Base-by-base conservation (phyloP, 345 rosid species). In the Bruguiera sexangula region DNA sequence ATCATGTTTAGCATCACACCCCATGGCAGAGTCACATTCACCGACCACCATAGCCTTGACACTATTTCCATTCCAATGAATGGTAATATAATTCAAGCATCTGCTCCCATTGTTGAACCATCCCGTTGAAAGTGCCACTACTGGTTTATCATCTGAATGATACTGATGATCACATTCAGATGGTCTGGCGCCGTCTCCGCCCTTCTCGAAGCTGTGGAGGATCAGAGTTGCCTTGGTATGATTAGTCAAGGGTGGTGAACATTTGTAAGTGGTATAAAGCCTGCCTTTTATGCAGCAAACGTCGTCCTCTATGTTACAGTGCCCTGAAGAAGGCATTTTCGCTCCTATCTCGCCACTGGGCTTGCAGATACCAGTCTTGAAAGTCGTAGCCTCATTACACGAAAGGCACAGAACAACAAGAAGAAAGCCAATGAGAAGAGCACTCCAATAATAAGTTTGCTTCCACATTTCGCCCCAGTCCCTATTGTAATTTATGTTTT, bases 61-160 rank as follows among this genome's bases (percentile, higher is more conserved):
- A 3, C 61, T 66, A 27, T 18, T 67, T 60, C 71, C 76, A 16
- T 73, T 60, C 10, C 66, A 66, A 18, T 48, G 64, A 37, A 66
- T 52, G 30, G 10, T 60, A 20, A 60, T 60, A 19, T 50, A 4
- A 7, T 52, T 21, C 29, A 50, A 32, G 24, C 76, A 73, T 19
- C 76, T 60, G 21, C 34, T 66, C 76, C 6, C 66, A 5, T 61
- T 60, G 22, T 58, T 60, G 48, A 73, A 66, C 76, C 76, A 67
- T 24, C 71, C 71, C 0, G 71, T 60, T 1, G 76, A 67, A 20
- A 67, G 37, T 27, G 76, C 76, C 55, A 73, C 76, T 31, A 66
- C 76, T 0, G 66, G 70, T 4, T 60, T 60, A 5, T 61, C 5
- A 27, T 73, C 71, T 18, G 21, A 4, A 3, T 67, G 76, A 37